phyloP scores from a whole-genome alignment of 2,329 filamentous ascomycete genomes.

The Diaporthe longicolla region DNA sequence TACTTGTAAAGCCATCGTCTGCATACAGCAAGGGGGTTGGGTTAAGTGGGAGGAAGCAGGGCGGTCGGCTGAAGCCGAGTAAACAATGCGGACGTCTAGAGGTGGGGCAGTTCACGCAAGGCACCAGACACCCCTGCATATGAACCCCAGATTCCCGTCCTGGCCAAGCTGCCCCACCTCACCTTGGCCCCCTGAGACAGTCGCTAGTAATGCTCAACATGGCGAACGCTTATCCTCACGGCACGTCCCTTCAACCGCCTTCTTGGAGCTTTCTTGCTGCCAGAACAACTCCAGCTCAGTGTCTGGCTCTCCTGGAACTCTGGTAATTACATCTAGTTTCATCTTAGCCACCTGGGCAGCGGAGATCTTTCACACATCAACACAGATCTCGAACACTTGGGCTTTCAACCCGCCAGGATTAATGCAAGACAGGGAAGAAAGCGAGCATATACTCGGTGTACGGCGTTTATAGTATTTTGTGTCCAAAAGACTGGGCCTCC shows the following conservation, averaged over 20 bases:
- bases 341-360: too few relatives aligned
- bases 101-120: background rate
- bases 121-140: background rate
- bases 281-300: background rate
- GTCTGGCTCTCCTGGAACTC: too few relatives aligned
- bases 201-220: background rate
- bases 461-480: too few relatives aligned
- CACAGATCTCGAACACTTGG: too few relatives aligned
- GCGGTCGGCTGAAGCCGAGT: conserved; percentile 4
- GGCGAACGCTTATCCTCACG: too few relatives aligned
- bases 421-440: too few relatives aligned
- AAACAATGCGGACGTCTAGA: background rate
- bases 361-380: too few relatives aligned
- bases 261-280: background rate
- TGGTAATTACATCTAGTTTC: too few relatives aligned
- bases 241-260: too few relatives aligned
- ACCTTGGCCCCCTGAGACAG: background rate
- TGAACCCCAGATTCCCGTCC: background rate
- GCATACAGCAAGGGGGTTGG: background rate
- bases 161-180: background rate
- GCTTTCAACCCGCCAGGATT: too few relatives aligned
- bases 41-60: background rate
- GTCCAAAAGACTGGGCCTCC: too few relatives aligned
- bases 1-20: background rate
- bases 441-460: too few relatives aligned